phyloP scores from a whole-genome alignment of 192 early-diverging fungal genomes.

The Ramicandelaber brevisporus region DNA sequence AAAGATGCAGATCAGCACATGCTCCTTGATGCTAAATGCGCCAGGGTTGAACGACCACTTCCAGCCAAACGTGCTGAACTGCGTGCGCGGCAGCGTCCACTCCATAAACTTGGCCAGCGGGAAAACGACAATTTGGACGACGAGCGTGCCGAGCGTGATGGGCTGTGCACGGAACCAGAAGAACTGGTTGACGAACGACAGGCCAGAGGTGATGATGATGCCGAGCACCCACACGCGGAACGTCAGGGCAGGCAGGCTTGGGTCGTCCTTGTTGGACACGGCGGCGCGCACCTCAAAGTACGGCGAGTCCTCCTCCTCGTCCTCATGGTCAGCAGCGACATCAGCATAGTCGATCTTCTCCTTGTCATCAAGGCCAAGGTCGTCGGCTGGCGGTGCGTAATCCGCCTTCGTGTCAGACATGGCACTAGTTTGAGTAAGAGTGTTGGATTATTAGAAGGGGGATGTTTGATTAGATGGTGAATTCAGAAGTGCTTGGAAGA shows the following conservation, averaged over 20 bases:
- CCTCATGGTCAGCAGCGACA: no score
- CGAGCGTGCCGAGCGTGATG: slow-evolving; percentile 34
- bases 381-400: no score
- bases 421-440: no score
- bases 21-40: slow-evolving; percentile 72
- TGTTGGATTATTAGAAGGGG: no score
- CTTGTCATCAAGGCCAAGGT: no score
- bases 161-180: slow-evolving; percentile 71
- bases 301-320: neutral
- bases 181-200: slow-evolving; percentile 32
- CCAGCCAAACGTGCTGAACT: slow-evolving; percentile 22
- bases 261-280: slow-evolving; percentile 10
- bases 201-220: slow-evolving; percentile 4
- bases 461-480: no score
- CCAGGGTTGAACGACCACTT: slow-evolving; percentile 46
- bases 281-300: neutral
- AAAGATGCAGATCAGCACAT: slow-evolving; percentile 62
- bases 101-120: slow-evolving; percentile 45
- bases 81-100: slow-evolving; percentile 23
- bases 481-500: no score
- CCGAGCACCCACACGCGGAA: slow-evolving; percentile 18
- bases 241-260: slow-evolving; percentile 13
- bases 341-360: neutral
- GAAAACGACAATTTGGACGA: slow-evolving; percentile 51
- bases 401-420: no score